Evolutionary conservation across 2,329 filamentous ascomycete species (phyloP).

Genomic region (Stachybotrys chartarum): DNA sequence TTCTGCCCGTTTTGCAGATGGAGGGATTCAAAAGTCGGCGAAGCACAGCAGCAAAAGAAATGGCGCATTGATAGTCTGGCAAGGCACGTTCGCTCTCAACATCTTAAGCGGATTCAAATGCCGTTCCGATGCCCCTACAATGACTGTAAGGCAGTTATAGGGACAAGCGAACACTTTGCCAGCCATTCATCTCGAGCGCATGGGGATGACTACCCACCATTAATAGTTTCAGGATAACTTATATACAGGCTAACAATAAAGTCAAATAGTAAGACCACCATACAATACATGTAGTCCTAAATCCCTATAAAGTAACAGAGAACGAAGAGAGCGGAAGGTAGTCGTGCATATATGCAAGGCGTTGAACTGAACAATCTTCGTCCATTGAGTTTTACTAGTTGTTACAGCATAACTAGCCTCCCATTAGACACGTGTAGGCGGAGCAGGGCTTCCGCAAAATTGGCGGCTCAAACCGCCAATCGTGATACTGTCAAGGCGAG

Average conservation of each 20-base stretch:
- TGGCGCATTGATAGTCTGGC: background rate
- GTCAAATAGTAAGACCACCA: background rate
- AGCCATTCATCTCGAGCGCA: background rate
- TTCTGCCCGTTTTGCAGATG: slow-evolving; percentile 1
- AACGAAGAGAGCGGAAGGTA: too few relatives aligned
- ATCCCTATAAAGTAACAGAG: background rate
- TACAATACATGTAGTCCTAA: background rate
- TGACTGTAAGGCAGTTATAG: slow-evolving; percentile 1
- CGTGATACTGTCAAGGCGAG: too few relatives aligned
- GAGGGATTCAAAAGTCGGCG: background rate
- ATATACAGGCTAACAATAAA: background rate
- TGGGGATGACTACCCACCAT: background rate
- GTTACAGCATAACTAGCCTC: too few relatives aligned
- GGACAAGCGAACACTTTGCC: slow-evolving; percentile 1
- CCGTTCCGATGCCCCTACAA: background rate
- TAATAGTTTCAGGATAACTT: background rate
- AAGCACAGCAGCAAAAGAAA: background rate
- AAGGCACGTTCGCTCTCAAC: background rate
- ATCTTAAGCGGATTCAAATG: background rate
- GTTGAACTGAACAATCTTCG: too few relatives aligned
- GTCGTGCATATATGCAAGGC: too few relatives aligned
- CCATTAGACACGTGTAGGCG: too few relatives aligned
- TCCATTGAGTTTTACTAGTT: too few relatives aligned
- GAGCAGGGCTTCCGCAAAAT: too few relatives aligned
- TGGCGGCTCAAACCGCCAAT: too few relatives aligned